Base-by-base conservation (phyloP, 2,329 filamentous ascomycete genomes). In the Arthrobotrys conoides region DNA sequence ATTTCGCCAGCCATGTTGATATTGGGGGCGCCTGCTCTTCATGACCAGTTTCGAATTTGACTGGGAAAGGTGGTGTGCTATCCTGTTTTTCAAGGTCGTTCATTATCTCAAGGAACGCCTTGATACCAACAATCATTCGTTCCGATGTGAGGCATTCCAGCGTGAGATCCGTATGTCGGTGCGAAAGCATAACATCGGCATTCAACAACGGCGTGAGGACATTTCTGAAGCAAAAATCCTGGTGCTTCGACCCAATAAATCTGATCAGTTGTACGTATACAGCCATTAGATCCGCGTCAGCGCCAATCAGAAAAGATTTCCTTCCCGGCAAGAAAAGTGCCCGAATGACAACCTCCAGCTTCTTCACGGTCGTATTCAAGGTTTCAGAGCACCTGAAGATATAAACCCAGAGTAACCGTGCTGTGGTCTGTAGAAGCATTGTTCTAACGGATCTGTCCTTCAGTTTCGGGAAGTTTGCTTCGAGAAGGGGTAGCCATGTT, bases 201-300 rank as follows among this genome's bases (percentile, higher is more conserved):
- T 97, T 97, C 83, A 99, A 92, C 44, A 99, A 86, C 2, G 95
- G 96, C 82, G 97, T 98, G n/a, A 99, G 93, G 80, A 98, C 92
- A 57, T 88, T 93, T 81, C 91, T 90, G 84, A 98, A 97, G 84
- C 95, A 98, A 80, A 97, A 91, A 82, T 99, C 96, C 67, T 95
- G 94, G 81, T 96, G 90, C 83, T 93, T 96, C 86, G 92, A 97
- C 1, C 95, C 96, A 82, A 99, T 94, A 82, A 97, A 94, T 38
- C 96, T 90, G 79, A 98, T 94, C 33, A 98, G 90, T 82, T 98
- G 94, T 71, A 98, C 95, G 80, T 98, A 86, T 0, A 96, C 95
- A 59, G 97, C 94, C 1, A 92, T 91, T 77, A 96, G 91, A n/a
- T 90, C 88, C 0, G 91, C 88, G 79, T 99, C 96, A 0, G 93